These are phyloP conservation scores for Amylocystis lapponica DNA, from an alignment of 768 basidiomycete species.

Conservation along the genomic window DNA sequence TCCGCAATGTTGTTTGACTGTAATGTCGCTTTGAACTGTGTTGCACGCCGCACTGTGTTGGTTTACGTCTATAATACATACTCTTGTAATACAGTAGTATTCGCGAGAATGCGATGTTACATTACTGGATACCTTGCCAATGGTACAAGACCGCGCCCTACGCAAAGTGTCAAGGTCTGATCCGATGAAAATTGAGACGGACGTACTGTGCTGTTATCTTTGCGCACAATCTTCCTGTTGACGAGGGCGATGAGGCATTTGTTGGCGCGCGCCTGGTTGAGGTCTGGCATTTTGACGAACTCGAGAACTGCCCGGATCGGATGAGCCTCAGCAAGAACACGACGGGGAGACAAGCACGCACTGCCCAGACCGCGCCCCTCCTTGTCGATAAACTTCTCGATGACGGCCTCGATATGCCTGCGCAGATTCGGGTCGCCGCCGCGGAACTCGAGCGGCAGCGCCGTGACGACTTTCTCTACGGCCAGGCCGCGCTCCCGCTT, in stretches of 20 bases:
- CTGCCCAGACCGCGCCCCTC: slow-evolving; percentile 56
- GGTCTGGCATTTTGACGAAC: slow-evolving; percentile 71
- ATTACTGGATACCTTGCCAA: slow-evolving; percentile 51
- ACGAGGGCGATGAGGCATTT: slow-evolving; percentile 91
- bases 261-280: slow-evolving; percentile 88
- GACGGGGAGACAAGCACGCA: slow-evolving; percentile 24
- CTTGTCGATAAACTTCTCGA: slow-evolving; percentile 69
- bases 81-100: not conserved
- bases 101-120: no score
- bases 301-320: slow-evolving; percentile 51
- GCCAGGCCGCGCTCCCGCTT: slow-evolving; percentile 74
- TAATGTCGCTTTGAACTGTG: no score
- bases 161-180: not conserved
- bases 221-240: slow-evolving; percentile 76
- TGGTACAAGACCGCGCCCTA: slow-evolving; percentile 66
- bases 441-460: slow-evolving; percentile 84
- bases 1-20: no score
- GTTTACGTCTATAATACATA: no score
- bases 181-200: not conserved
- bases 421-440: slow-evolving; percentile 83
- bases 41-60: no score
- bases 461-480: slow-evolving; percentile 66
- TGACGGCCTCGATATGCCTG: slow-evolving; percentile 73
- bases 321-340: not conserved
- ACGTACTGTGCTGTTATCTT: slow-evolving; percentile 47